phyloP scores from a whole-genome alignment of 2,329 filamentous ascomycete genomes.

The Teratosphaeria nubilosa region DNA sequence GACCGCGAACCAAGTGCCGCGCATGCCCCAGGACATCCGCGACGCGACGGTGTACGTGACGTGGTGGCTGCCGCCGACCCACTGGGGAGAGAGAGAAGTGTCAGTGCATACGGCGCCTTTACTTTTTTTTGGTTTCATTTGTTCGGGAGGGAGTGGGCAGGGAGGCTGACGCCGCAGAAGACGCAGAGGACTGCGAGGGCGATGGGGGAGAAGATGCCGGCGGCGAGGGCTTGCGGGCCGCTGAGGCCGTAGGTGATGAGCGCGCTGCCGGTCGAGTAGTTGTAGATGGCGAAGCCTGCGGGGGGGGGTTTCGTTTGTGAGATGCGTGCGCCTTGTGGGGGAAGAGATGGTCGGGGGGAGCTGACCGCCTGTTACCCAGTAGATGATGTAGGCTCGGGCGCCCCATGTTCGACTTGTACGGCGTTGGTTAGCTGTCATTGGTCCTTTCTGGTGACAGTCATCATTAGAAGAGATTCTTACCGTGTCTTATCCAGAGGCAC shows the following conservation, averaged over 20 bases:
- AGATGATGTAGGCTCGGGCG: background rate
- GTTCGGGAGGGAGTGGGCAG: background rate
- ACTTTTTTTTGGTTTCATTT: no score
- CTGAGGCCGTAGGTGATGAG: background rate
- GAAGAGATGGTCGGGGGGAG: background rate
- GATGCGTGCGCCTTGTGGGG: background rate
- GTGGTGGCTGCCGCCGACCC: background rate
- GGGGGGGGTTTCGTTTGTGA: no score
- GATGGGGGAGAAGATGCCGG: background rate
- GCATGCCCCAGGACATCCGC: background rate
- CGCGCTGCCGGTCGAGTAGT: background rate
- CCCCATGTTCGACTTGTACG: background rate
- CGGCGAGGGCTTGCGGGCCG: background rate
- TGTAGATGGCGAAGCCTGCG: background rate
- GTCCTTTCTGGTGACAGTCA: no score
- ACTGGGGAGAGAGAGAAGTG: background rate
- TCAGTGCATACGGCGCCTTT: background rate
- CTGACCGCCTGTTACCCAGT: background rate
- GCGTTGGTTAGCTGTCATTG: background rate
- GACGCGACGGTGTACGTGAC: background rate
- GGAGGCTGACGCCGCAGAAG: background rate
- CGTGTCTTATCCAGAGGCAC: background rate
- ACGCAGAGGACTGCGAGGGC: background rate
- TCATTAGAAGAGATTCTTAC: background rate
- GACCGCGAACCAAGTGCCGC: background rate